Percentiles rank a stretch among this genome's conserved stretches.
Conservation (phyloP, 2,329 filamentous ascomycete species). For the Arachnopeziza araneosa region DNA sequence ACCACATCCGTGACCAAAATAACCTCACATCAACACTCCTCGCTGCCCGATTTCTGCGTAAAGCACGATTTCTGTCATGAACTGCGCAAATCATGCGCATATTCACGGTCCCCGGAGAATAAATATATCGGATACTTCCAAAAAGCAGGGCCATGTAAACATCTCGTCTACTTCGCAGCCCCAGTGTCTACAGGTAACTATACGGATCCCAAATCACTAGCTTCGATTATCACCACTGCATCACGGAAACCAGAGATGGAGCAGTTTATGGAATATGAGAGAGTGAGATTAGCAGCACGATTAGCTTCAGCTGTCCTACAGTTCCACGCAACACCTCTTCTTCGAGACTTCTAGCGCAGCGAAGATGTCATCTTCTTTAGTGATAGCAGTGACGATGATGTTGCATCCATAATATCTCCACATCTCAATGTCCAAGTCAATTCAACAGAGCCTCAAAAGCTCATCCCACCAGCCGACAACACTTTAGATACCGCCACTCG, state of each 20-base stretch:
- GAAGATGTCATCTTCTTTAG: constrained; percentile 13
- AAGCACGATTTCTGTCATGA: constrained; percentile 11
- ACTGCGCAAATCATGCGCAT: constrained; percentile 1
- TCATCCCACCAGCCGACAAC: too few species aligned
- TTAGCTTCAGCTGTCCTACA: constrained; percentile 12
- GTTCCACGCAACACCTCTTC: constrained; percentile 12
- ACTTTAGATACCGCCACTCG: not conserved
- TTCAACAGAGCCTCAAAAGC: too few species aligned
- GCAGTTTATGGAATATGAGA: constrained; percentile 9
- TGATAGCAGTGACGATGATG: not conserved
- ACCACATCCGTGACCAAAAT: too few species aligned
- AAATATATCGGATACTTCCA: constrained; percentile 9
- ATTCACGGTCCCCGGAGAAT: not conserved
- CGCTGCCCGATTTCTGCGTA: constrained; percentile 7
- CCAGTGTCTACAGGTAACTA: constrained; percentile 1
- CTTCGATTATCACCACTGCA: too few species aligned
- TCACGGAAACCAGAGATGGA: not conserved
- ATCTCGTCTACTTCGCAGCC: constrained; percentile 10
- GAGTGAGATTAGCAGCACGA: constrained; percentile 10
- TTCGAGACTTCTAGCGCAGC: constrained; percentile 9
- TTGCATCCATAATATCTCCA: too few species aligned
- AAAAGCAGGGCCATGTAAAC: constrained; percentile 6
- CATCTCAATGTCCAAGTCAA: too few species aligned
- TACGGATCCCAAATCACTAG: too few species aligned
- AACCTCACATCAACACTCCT: too few species aligned